Conservation (phyloP, 2,329 filamentous ascomycete species). For the Sodiomyces alkalinus region DNA sequence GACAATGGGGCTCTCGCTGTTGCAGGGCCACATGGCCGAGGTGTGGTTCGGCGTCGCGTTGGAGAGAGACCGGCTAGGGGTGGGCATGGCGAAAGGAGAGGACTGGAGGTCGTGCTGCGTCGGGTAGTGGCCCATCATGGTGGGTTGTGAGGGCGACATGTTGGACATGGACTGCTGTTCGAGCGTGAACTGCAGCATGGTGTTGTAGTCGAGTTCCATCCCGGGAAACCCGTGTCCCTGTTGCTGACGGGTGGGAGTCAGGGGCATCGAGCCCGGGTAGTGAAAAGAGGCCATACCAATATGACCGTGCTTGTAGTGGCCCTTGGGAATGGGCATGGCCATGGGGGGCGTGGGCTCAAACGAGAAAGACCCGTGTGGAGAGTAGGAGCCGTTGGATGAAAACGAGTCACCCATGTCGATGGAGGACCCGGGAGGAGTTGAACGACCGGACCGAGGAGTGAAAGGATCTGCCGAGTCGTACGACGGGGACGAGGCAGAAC, state of each 20-base stretch:
- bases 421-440: conserved; percentile 22
- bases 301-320: neutral
- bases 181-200: conserved; percentile 17
- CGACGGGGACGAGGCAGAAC: conserved; percentile 17
- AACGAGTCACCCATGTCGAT: conserved; percentile 22
- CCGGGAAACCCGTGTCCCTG: no score
- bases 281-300: conserved; percentile 2
- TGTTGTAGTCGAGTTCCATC: conserved; percentile 21
- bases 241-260: conserved; percentile 6
- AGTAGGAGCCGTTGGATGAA: conserved; percentile 11
- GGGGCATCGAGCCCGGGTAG: conserved; percentile 1
- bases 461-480: conserved; percentile 29
- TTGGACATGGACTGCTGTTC: conserved; percentile 7
- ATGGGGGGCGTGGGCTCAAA: conserved; percentile 11
- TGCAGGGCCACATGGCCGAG: conserved; percentile 22
- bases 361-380: conserved; percentile 10
- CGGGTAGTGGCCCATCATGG: conserved; percentile 4
- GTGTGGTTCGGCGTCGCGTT: conserved; percentile 22
- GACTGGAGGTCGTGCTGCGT: conserved; percentile 7
- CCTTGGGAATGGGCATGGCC: neutral
- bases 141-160: conserved; percentile 4
- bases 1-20: conserved; percentile 24
- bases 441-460: conserved; percentile 28
- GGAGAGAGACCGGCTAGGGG: conserved; percentile 12
- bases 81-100: conserved; percentile 8